Percentiles rank a stretch among this genome's conserved stretches.
Conservation (phyloP, 768 basidiomycete species). For the Lyophyllum semitale region DNA sequence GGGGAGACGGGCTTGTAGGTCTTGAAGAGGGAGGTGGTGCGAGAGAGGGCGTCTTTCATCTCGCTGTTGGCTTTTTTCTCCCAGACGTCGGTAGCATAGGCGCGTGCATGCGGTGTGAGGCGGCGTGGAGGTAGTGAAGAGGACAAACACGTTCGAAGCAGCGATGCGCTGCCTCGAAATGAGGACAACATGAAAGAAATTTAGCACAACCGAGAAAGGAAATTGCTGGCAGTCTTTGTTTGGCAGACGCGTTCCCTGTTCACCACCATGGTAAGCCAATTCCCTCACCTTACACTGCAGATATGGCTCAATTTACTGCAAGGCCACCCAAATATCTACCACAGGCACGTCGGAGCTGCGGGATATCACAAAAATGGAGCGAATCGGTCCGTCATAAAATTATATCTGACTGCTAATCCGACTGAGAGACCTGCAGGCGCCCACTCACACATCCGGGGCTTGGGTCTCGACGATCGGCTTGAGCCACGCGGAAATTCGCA, state of each 20-base stretch:
- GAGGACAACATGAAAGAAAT: slow-evolving; percentile 44
- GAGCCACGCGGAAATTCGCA: slow-evolving; percentile 89
- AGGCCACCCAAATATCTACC: slow-evolving; percentile 70
- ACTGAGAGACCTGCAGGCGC: slow-evolving; percentile 53
- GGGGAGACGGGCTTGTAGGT: slow-evolving; percentile 90
- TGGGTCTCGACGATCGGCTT: slow-evolving; percentile 89
- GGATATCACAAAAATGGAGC: slow-evolving; percentile 92
- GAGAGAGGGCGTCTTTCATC: slow-evolving; percentile 44
- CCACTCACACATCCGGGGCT: slow-evolving; percentile 93
- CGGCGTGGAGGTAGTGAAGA: slow-evolving; percentile 19
- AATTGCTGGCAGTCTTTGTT: slow-evolving; percentile 10
- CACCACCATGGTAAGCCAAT: slow-evolving; percentile 13
- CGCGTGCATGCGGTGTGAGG: neutral
- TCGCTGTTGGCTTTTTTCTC: slow-evolving; percentile 37
- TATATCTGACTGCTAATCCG: neutral
- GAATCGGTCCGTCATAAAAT: slow-evolving; percentile 60
- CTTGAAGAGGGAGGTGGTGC: slow-evolving; percentile 68
- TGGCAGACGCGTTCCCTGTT: slow-evolving; percentile 11
- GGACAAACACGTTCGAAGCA: slow-evolving; percentile 38
- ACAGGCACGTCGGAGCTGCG: slow-evolving; percentile 79
- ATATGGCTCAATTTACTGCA: neutral
- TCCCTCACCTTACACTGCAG: neutral
- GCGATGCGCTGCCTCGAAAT: slow-evolving; percentile 39
- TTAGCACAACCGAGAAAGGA: slow-evolving; percentile 23
- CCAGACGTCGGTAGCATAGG: slow-evolving; percentile 42